phyloP scores from a whole-genome alignment of 169 alveolate species.

The Cryptosporidium parvum region DNA sequence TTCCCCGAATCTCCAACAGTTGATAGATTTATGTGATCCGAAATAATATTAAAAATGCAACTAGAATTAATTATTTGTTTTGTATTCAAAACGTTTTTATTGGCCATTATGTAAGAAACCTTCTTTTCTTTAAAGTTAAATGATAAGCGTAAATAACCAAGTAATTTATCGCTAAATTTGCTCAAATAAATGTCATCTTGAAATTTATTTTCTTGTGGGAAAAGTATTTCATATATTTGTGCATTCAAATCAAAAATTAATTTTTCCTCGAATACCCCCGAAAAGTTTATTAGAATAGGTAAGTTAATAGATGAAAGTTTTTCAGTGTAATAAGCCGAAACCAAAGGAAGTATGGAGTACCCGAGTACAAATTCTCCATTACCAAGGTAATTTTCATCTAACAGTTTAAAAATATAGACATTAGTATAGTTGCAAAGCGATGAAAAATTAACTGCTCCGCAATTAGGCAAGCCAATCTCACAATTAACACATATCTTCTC shows the following conservation, averaged over 20 bases:
- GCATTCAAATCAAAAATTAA: neutral
- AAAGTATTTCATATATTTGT: slow-evolving; percentile 2
- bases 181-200: neutral
- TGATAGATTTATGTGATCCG: neutral
- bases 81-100: neutral
- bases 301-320: neutral
- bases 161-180: neutral
- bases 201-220: neutral
- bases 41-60: neutral
- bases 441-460: slow-evolving; percentile 1
- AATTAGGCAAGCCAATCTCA: neutral
- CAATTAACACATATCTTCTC: neutral
- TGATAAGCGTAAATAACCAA: slow-evolving; percentile 8
- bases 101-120: neutral
- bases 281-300: neutral
- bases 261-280: neutral
- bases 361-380: slow-evolving; percentile 19
- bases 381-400: slow-evolving; percentile 17
- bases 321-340: neutral
- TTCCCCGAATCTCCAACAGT: neutral
- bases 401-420: slow-evolving; percentile 19
- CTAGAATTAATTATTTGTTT: neutral
- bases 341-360: slow-evolving; percentile 40
- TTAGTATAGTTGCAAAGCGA: slow-evolving; percentile 39
- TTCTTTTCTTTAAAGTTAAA: neutral